Percentiles rank a stretch among this genome's conserved stretches.
Evolutionary conservation across 1,284 basidiomycete genomes (phyloP).

Genomic region (Porodaedalea pini): DNA sequence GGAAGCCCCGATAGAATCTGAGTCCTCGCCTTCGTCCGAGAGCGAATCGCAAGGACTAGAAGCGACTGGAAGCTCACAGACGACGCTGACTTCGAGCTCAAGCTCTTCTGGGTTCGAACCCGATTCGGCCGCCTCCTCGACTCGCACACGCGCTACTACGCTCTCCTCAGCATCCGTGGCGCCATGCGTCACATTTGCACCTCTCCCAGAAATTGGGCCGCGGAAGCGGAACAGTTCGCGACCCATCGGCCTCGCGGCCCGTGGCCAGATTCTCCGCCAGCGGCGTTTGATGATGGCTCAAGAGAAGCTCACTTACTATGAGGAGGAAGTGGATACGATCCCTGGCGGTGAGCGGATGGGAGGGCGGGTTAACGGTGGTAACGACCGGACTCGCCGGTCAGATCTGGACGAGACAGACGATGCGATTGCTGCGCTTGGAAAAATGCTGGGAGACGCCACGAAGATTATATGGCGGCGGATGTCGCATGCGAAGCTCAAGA

Average conservation of each 20-base stretch:
- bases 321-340: background rate
- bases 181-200: constrained; percentile 19
- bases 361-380: background rate
- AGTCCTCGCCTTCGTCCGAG: background rate
- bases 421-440: constrained; percentile 14
- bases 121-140: constrained; percentile 8
- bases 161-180: constrained; percentile 7
- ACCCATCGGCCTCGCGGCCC: constrained; percentile 21
- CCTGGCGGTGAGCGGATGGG: background rate
- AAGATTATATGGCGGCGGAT: constrained; percentile 15
- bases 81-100: background rate
- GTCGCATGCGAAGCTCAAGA: constrained; percentile 3
- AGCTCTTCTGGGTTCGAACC: constrained; percentile 1
- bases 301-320: constrained; percentile 2
- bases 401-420: constrained; percentile 9
- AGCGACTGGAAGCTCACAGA: background rate
- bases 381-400: background rate
- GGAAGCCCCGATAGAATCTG: background rate
- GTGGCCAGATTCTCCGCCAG: constrained; percentile 18
- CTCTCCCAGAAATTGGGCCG: constrained; percentile 20
- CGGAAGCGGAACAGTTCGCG: constrained; percentile 16
- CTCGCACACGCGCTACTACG: constrained; percentile 13
- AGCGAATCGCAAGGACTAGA: background rate
- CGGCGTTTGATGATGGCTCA: constrained; percentile 12
- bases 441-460: constrained; percentile 13